Base-by-base conservation (phyloP, 805 yeast genomes). In the Saturnispora besseyi region DNA sequence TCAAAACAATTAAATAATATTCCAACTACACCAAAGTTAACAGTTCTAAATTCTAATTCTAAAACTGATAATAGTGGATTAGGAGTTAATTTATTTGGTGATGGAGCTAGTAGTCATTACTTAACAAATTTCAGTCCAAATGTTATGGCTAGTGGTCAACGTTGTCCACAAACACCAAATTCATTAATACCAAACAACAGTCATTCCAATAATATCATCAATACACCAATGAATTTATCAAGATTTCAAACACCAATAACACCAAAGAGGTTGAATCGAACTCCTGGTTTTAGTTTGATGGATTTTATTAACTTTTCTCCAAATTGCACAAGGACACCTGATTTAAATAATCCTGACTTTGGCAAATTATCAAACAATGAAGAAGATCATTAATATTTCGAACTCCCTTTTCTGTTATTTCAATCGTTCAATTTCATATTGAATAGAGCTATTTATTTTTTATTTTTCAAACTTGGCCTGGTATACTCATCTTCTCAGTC, bases 271-370 rank as follows among this genome's bases (percentile, higher is more conserved):
- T 64, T 75, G 8, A 58, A 57, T 34, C 65, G 66, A 55, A 83
- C 86, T 0, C 84, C 84, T 1, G 84, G 83, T 2, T 86, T 87
- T 68, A 86, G 87, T 64, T 79, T 87, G 81, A 82, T 79, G 61
- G 96, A 87, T 62, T 87, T 85, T 62, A 84, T 87, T 36, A 84
- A 87, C 61, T 82, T 82, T 61, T 81, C 90, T 1, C 93, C 93
- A 3, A 79, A 86, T 9, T 85, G 85, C 24, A 51, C 61, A 6
- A 61, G 68, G 41, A 70, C 74, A 0, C 74, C 75, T 3, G 50
- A 46, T 22, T 41, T 46, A 21, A 28, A 18, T 5, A 32, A 26
- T 46, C 44, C 38, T n/a, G 36, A 33, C 5, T 44, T 44, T 32
- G 9, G 41, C 4, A 44, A 44, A 18, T 28, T 44, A 11, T n/a